Base-by-base conservation (phyloP, 306 rosid genomes). In the Hippophae gyantsensis region DNA sequence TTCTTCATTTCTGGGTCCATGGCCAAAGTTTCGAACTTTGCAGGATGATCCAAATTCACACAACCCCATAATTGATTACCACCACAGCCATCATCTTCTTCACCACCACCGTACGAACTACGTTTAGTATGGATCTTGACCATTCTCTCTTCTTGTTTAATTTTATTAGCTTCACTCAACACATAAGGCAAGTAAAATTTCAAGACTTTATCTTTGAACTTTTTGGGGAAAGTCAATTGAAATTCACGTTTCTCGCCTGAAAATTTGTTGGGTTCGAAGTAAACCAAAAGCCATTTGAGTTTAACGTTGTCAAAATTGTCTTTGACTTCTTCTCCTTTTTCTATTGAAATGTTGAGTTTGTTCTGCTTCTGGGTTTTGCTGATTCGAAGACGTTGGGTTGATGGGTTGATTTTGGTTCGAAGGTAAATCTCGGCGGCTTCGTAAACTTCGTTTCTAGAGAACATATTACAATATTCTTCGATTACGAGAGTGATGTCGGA, bases 401-500 rank as follows among this genome's bases (percentile, higher is more conserved):
- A 1, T 32, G 52, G 52, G n/a, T 7, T 63, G 13, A 25, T 26
- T 52, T 53, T 63, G 50, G 52, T 53, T 43, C 5, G 0, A 49
- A 63, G 67, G 51, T 63, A 63, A 12, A 52, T 13, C 9, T 43
- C 58, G 1, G 52, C 59, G 9, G 59, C 44, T 42, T 42, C 43
- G 14, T 42, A 43, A 40, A 62, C 14, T 51, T 50, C 18, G 49
- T 50, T 51, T 1, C 25, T 38, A 0, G 57, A 32, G 4, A 32
- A 32, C 18, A 13, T 26, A 48, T 38, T 54, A 9, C n/a, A 41
- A 23, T 23, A 1, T 52, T 63, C 42, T 6, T 41, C 14, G 12
- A 40, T 27, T n/a, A 61, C 7, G 48, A 72, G 42, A 25, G 68
- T 66, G 42, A 72, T 58, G 5, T 58, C 43, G 64, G 64, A 27